Evolutionary conservation across 164 flowering plant genomes (phyloP).

Genomic region (Warburgia ugandensis): DNA sequence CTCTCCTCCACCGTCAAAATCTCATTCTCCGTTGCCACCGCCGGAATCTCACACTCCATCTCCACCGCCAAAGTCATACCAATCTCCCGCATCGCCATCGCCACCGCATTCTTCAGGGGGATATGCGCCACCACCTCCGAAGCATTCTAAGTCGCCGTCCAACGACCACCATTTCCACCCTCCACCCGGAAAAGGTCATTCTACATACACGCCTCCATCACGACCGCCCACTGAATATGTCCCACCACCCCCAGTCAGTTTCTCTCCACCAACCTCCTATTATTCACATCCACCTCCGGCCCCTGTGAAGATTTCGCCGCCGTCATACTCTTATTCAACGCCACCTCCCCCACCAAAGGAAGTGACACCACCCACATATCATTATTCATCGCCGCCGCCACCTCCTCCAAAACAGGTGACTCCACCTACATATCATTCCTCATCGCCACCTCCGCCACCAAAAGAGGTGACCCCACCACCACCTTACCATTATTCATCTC

Average conservation of each 20-base stretch:
- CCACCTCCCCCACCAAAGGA: slow-evolving; percentile 17
- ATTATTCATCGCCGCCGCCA: slow-evolving; percentile 16
- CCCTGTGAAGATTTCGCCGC: slow-evolving; percentile 9
- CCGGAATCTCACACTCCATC: too few relatives aligned
- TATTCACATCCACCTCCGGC: slow-evolving; percentile 12
- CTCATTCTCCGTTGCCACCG: too few relatives aligned
- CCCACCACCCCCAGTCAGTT: slow-evolving; percentile 7
- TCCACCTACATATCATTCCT: too few relatives aligned
- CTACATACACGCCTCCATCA: slow-evolving; percentile 16
- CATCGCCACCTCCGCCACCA: too few relatives aligned
- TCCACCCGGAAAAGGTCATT: too few relatives aligned
- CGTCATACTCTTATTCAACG: slow-evolving; percentile 1
- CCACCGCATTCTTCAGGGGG: neutral
- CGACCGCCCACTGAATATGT: slow-evolving; percentile 3
- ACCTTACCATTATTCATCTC: too few relatives aligned
- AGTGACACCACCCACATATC: slow-evolving; percentile 19
- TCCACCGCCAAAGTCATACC: neutral
- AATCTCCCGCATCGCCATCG: slow-evolving; percentile 10
- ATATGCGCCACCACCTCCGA: slow-evolving; percentile 11
- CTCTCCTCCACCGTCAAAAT: slow-evolving; percentile 4
- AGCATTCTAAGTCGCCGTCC: neutral
- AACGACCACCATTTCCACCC: too few relatives aligned
- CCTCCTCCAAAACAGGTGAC: too few relatives aligned
- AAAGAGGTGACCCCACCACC: too few relatives aligned
- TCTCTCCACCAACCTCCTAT: slow-evolving; percentile 6